Percentiles rank a stretch among this genome's conserved stretches.
Conservation (phyloP, 768 basidiomycete genomes). For the Rhizopogon sp. region DNA sequence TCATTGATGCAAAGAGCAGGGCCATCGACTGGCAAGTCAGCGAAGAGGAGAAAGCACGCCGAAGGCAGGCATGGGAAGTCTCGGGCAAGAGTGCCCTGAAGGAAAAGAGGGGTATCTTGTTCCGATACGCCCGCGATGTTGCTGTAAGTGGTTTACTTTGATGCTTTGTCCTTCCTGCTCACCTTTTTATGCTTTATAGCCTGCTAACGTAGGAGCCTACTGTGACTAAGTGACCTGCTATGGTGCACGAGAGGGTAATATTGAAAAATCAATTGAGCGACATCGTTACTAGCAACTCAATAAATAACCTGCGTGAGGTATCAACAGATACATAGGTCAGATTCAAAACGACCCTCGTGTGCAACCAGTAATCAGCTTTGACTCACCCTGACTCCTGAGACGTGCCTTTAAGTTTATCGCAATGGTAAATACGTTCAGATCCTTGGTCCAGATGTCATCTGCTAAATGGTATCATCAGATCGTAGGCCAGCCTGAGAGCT, state of each 20-base stretch:
- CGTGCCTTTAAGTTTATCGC: no score
- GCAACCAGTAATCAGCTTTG: no score
- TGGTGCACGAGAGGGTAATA: background rate
- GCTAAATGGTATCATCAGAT: no score
- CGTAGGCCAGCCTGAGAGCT: no score
- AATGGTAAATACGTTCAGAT: no score
- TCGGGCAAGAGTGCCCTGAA: conserved; percentile 59
- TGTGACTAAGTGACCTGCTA: conserved; percentile 49
- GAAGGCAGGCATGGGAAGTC: conserved; percentile 65
- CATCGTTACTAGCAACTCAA: background rate
- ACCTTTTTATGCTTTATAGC: conserved; percentile 35
- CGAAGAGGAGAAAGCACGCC: conserved; percentile 56
- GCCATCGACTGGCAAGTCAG: conserved; percentile 70
- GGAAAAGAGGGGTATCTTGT: conserved; percentile 69
- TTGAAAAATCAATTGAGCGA: background rate
- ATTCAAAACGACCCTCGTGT: background rate
- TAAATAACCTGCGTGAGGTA: background rate
- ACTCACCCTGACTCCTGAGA: no score
- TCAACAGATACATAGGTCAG: background rate
- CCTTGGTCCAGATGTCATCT: no score
- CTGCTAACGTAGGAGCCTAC: conserved; percentile 79
- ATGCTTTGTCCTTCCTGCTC: background rate
- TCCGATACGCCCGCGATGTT: conserved; percentile 81
- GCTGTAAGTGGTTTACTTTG: conserved; percentile 52
- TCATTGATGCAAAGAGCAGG: conserved; percentile 64